Conservation (phyloP, 2,329 filamentous ascomycete species). For the Epichloe brachyelytri region DNA sequence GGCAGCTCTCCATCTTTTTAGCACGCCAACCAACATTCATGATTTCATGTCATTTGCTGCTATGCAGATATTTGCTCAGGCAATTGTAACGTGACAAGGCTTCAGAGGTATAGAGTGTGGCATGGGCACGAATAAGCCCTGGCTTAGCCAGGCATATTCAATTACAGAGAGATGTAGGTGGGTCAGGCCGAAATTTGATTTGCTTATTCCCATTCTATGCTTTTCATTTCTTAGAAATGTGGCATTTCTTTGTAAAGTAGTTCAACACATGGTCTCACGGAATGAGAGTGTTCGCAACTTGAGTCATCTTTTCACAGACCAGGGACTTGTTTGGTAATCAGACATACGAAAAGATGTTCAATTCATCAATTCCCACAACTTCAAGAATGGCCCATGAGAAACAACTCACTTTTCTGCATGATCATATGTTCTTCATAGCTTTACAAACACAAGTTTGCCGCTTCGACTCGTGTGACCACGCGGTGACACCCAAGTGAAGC, state of each 20-base stretch:
- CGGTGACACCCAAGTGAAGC: slow-evolving; percentile 2
- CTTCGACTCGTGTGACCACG: background rate
- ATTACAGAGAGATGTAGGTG: background rate
- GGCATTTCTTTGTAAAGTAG: background rate
- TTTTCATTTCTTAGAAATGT: background rate
- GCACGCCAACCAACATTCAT: background rate
- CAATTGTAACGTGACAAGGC: background rate
- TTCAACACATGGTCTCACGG: background rate
- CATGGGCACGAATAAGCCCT: background rate
- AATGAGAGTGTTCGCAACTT: background rate
- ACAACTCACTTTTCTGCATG: background rate
- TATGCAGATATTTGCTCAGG: background rate
- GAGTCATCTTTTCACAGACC: background rate
- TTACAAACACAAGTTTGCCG: background rate
- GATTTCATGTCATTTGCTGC: background rate
- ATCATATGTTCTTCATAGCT: background rate
- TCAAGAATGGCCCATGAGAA: background rate
- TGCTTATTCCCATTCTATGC: background rate
- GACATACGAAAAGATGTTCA: background rate
- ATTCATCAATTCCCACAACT: too few relatives aligned
- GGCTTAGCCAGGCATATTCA: background rate
- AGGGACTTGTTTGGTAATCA: too few relatives aligned
- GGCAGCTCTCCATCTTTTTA: background rate
- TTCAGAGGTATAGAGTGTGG: background rate
- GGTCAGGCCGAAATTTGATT: background rate